Percentiles rank a stretch among this genome's conserved stretches.
Conservation (phyloP, 176 grass and related monocot genomes). For the Sorghum bicolor region Sorghum_bicolor_NCBIv3 NC_012874.2:70868001-70868500, state of each 20-base stretch:
- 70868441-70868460: not conserved
- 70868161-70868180: conserved; percentile 14
- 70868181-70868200: not conserved
- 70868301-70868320: not conserved
- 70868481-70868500: not conserved
- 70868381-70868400: not conserved
- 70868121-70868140: not conserved
- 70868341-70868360: not conserved
- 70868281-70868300: not conserved
- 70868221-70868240: not conserved
- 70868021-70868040: conserved; percentile 30
- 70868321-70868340: conserved; percentile 9
- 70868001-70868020: not conserved
- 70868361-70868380: conserved; percentile 3
- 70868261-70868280: not conserved
- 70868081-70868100: not conserved
- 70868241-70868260: not conserved
- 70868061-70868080: not conserved
- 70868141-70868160: not conserved
- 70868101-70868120: not conserved
- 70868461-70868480: not conserved
- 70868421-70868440: not conserved
- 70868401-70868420: not conserved
- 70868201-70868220: not conserved
- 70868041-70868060: not conserved